Conservation (phyloP, 2,329 filamentous ascomycete species). For the Cyphellophora attinorum region DNA sequence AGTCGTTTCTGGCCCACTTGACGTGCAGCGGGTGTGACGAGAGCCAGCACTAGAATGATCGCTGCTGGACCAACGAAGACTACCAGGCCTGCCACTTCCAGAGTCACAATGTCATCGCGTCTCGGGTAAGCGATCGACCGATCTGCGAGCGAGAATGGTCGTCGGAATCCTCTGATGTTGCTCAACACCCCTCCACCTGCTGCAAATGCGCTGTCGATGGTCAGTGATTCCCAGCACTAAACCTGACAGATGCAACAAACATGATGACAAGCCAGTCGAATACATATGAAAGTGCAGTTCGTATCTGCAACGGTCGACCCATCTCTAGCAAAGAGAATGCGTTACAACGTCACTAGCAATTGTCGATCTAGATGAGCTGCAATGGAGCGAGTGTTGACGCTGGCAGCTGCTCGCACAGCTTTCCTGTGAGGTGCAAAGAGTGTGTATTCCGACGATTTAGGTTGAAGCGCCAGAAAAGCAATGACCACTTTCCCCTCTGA, state of each 20-base stretch:
- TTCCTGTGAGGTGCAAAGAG: too few species aligned
- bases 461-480: too few species aligned
- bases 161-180: constrained; percentile 52
- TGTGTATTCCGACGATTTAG: too few species aligned
- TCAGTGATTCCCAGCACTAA: background rate
- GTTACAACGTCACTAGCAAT: too few species aligned
- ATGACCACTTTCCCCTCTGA: too few species aligned
- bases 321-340: too few species aligned
- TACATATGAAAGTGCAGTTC: constrained; percentile 50
- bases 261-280: constrained; percentile 63
- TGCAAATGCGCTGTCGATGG: constrained; percentile 38
- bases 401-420: too few species aligned
- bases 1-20: background rate
- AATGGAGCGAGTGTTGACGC: too few species aligned
- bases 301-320: background rate
- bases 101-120: constrained; percentile 61
- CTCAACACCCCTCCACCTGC: constrained; percentile 51
- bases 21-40: constrained; percentile 49
- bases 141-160: constrained; percentile 62
- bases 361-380: too few species aligned
- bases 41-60: constrained; percentile 57
- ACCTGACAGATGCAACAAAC: background rate
- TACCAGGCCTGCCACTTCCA: constrained; percentile 54
- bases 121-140: constrained; percentile 73
- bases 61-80: constrained; percentile 54